Percentiles rank a stretch among this genome's conserved stretches.
Conservation (phyloP, 2,329 filamentous ascomycete genomes). For the Monilinia vaccinii-corymbosi region DNA sequence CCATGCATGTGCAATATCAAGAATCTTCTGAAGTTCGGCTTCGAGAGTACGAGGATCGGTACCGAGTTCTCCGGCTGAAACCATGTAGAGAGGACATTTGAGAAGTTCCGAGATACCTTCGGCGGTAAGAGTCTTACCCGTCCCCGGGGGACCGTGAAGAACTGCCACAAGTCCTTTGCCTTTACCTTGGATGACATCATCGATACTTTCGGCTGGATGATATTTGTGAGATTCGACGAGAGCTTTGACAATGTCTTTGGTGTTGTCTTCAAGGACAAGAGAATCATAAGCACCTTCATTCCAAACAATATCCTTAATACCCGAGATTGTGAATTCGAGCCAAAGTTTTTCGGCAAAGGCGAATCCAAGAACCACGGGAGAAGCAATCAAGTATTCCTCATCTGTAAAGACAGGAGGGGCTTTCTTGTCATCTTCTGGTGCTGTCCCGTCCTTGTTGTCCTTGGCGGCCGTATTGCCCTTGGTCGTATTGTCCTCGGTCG, state of each 20-base stretch:
- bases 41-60: constrained; percentile 69
- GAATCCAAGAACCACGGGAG: constrained; percentile 78
- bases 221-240: constrained; percentile 80
- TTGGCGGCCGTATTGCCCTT: constrained; percentile 9
- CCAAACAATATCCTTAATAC: constrained; percentile 74
- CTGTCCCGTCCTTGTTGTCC: constrained; percentile 9
- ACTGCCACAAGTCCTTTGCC: constrained; percentile 77
- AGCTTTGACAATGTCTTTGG: constrained; percentile 63
- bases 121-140: constrained; percentile 81
- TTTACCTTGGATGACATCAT: constrained; percentile 76
- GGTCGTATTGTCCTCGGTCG: constrained; percentile 15
- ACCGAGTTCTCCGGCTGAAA: constrained; percentile 72
- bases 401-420: constrained; percentile 55
- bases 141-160: constrained; percentile 76
- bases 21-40: constrained; percentile 68
- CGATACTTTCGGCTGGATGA: constrained; percentile 70
- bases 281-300: constrained; percentile 76
- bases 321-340: constrained; percentile 78
- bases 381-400: constrained; percentile 76
- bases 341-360: constrained; percentile 82
- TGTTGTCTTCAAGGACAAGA: constrained; percentile 58
- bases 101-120: constrained; percentile 80
- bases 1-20: constrained; percentile 81
- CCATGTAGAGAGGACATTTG: constrained; percentile 74
- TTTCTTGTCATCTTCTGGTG: constrained; percentile 27